Conservation (phyloP, 371 early-diverging fungal species). For the Smittium mucronatum region DNA sequence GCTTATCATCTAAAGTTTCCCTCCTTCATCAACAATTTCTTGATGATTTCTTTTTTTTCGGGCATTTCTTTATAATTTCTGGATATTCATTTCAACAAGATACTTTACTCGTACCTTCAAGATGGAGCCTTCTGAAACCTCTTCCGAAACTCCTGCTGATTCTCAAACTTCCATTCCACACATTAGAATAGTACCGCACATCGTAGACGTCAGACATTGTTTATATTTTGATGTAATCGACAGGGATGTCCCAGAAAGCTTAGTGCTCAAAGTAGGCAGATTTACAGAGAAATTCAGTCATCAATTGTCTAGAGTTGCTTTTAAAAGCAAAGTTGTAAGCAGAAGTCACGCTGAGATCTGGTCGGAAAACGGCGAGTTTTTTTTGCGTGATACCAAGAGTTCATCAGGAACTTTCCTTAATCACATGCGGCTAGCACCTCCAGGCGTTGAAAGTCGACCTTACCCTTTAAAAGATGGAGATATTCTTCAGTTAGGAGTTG, state of each 20-base stretch:
- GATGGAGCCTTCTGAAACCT: not conserved
- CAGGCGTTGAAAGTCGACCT: constrained; percentile 71
- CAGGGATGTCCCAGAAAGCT: constrained; percentile 56
- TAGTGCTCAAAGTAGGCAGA: constrained; percentile 60
- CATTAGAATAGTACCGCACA: constrained; percentile 64
- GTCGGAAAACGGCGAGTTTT: constrained; percentile 71
- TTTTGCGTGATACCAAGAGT: constrained; percentile 79
- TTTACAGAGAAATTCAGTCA: constrained; percentile 58
- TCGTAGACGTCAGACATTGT: constrained; percentile 52
- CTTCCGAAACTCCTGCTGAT: not conserved
- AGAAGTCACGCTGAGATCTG: constrained; percentile 89
- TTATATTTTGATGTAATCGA: constrained; percentile 70
- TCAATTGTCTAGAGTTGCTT: constrained; percentile 55
- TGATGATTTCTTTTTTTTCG: too few relatives aligned
- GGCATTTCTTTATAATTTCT: too few relatives aligned
- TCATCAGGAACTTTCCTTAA: constrained; percentile 95
- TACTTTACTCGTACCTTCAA: too few relatives aligned
- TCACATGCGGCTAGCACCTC: constrained; percentile 73
- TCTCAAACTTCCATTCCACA: constrained; percentile 31
- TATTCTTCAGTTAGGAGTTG: constrained; percentile 85
- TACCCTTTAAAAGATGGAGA: constrained; percentile 78
- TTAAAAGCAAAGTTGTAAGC: constrained; percentile 87
- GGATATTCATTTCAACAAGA: too few relatives aligned
- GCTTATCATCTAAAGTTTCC: too few relatives aligned
- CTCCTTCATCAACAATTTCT: too few relatives aligned